A percentile compares a stretch with the other conserved stretches of the same genome.
Conservation (phyloP, 495 filamentous ascomycete genomes). For the Talaromyces wortmannii region DNA sequence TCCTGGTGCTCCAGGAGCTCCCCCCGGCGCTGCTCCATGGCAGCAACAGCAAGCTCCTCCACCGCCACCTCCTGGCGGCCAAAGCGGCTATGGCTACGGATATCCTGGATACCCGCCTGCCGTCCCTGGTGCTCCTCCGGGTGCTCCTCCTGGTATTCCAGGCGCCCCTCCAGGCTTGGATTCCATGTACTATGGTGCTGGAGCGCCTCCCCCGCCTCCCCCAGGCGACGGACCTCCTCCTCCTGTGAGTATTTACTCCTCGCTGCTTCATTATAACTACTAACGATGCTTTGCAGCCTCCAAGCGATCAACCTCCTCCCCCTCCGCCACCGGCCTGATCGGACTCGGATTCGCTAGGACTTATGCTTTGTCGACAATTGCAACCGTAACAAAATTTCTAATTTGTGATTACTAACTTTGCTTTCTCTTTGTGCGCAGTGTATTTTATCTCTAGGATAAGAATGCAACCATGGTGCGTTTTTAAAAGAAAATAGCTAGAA, state of each 20-base stretch:
- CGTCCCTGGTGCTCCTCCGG: conserved; percentile 47
- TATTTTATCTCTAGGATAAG: background rate
- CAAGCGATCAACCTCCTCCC: conserved; percentile 66
- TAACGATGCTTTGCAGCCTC: conserved; percentile 34
- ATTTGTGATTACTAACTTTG: conserved; percentile 3
- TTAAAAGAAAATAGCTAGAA: too few species aligned
- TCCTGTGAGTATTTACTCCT: conserved; percentile 29
- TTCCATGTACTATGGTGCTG: conserved; percentile 55
- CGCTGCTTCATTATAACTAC: conserved; percentile 2
- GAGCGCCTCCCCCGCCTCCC: conserved; percentile 49
- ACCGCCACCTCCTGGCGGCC: conserved; percentile 39
- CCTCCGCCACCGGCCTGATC: conserved; percentile 52
- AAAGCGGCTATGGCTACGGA: conserved; percentile 44
- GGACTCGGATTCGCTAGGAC: background rate
- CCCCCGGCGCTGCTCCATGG: conserved; percentile 62
- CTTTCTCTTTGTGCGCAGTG: background rate
- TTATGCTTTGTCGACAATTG: background rate
- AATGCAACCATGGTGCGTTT: background rate
- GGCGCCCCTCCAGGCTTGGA: conserved; percentile 65
- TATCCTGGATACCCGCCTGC: conserved; percentile 50
- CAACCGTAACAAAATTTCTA: background rate
- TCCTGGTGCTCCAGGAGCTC: conserved; percentile 20
- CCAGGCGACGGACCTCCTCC: conserved; percentile 63
- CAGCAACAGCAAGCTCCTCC: conserved; percentile 59
- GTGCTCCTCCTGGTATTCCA: conserved; percentile 60